Conservation (phyloP, 1,284 basidiomycete species). For the Naganishia liquefaciens region DNA sequence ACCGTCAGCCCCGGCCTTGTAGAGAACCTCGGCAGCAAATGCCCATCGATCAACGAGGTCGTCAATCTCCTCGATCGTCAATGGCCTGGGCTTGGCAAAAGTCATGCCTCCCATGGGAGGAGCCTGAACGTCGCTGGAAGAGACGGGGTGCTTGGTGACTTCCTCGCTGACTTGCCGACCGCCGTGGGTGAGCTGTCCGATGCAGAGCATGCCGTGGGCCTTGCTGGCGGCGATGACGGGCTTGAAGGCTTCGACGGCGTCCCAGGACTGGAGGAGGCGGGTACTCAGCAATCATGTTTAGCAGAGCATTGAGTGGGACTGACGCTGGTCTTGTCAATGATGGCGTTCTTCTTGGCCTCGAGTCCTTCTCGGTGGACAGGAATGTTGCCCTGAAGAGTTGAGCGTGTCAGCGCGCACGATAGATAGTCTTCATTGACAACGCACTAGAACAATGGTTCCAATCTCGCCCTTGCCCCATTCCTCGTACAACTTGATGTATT, state of each 20-base stretch:
- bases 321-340: slow-evolving; percentile 41
- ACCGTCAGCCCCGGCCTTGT: slow-evolving; percentile 52
- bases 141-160: slow-evolving; percentile 45
- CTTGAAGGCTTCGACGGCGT: slow-evolving; percentile 46
- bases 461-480: slow-evolving; percentile 50
- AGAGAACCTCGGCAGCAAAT: slow-evolving; percentile 48
- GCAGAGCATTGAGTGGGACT: not conserved
- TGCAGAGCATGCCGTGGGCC: slow-evolving; percentile 53
- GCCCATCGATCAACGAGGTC: slow-evolving; percentile 52
- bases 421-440: not conserved
- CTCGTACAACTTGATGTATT: slow-evolving; percentile 45
- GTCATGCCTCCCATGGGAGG: slow-evolving; percentile 42
- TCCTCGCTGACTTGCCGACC: slow-evolving; percentile 49
- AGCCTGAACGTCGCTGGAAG: slow-evolving; percentile 44
- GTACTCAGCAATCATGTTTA: not conserved
- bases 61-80: slow-evolving; percentile 46
- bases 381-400: slow-evolving; percentile 45
- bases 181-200: slow-evolving; percentile 56
- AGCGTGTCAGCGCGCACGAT: not conserved
- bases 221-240: slow-evolving; percentile 51
- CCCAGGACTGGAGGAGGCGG: slow-evolving; percentile 29
- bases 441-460: slow-evolving; percentile 40
- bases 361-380: slow-evolving; percentile 42
- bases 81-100: slow-evolving; percentile 47
- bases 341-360: slow-evolving; percentile 45